Base-by-base conservation (phyloP, 352 stramenopile genomes). In the Phytophthora ohioensis region DNA sequence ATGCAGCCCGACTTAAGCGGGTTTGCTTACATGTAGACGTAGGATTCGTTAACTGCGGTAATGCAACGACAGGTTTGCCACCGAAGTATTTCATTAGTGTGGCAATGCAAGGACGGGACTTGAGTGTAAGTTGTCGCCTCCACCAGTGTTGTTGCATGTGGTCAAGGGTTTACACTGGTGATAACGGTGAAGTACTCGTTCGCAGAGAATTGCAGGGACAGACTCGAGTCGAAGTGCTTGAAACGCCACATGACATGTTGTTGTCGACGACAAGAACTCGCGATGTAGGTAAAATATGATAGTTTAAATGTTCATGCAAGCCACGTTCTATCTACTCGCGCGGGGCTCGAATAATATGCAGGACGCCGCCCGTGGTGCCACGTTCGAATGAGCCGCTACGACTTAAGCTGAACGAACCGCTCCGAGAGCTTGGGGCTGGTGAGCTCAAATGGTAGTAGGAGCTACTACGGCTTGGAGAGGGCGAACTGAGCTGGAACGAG, bases 51-150 rank as follows among this genome's bases (percentile, higher is more conserved):
- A 6, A 17, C 4, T 31, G 41, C 34, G 41, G 57, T 27, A 67
- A 62, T 67, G 51, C 64, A 71, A 52, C 42, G 41, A 71, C 64
- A 39, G 56, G 64, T 32, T 30, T 47, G 34, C 32, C 54, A 13
- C n/a, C 48, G 55, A 65, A 57, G 64, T 66, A 71, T 71, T 71
- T 71, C 64, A 56, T 31, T 71, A 71, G 64, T 71, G 39, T 57
- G 64, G 13, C 2, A 71, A 71, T 71, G 41, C 64, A 71, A 57
- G 17, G 41, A 46, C 47, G 48, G 54, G 53, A 21, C 52, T 43
- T 2, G 21, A 34, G 46, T 31, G 45, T 32, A 54, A 35, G 41
- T 36, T 51, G 36, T 54, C 30, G 30, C 11, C 15, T 27, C 21
- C 21, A 27, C 21, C 21, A 27, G 41, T 45, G 11, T 12, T 45